Conservation (phyloP, 2,329 filamentous ascomycete species). For the Ceratocystis diversiconidia region DNA sequence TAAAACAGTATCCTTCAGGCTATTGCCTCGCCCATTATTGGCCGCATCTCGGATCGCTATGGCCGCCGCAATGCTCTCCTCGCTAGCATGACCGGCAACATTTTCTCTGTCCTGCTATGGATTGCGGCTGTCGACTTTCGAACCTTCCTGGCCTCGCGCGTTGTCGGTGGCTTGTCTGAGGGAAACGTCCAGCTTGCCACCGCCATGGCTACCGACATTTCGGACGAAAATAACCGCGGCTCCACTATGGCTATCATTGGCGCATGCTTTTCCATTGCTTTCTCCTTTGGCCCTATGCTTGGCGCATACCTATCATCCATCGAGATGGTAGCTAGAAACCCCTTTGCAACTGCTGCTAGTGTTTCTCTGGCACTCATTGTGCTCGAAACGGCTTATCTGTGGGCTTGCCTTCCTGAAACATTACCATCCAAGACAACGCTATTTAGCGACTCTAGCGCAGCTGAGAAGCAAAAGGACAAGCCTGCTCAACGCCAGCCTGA, state of each 20-base stretch:
- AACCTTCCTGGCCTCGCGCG: constrained; percentile 82
- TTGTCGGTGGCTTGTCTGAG: constrained; percentile 88
- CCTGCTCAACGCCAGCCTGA: not conserved
- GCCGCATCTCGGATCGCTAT: constrained; percentile 72
- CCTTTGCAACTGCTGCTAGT: constrained; percentile 82
- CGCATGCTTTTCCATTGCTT: constrained; percentile 91
- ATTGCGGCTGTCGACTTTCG: constrained; percentile 86
- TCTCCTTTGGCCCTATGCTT: constrained; percentile 87
- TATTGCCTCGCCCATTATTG: constrained; percentile 81
- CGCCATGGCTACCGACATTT: constrained; percentile 92
- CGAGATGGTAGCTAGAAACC: constrained; percentile 67
- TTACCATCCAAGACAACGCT: constrained; percentile 42
- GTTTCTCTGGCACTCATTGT: constrained; percentile 78
- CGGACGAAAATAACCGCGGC: constrained; percentile 67
- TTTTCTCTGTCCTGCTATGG: constrained; percentile 86
- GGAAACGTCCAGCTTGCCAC: constrained; percentile 94
- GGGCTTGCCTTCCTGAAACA: constrained; percentile 74
- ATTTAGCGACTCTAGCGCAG: constrained; percentile 21
- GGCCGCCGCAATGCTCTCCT: constrained; percentile 77
- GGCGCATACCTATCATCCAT: constrained; percentile 75
- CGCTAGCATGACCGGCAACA: constrained; percentile 85
- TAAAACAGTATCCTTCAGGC: constrained; percentile 64
- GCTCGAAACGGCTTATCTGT: constrained; percentile 77
- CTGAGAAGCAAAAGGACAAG: not conserved
- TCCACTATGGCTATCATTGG: constrained; percentile 94